Evolutionary conservation across 371 early-diverging fungal species (phyloP).

Genomic region (Mortierella sp.): DNA sequence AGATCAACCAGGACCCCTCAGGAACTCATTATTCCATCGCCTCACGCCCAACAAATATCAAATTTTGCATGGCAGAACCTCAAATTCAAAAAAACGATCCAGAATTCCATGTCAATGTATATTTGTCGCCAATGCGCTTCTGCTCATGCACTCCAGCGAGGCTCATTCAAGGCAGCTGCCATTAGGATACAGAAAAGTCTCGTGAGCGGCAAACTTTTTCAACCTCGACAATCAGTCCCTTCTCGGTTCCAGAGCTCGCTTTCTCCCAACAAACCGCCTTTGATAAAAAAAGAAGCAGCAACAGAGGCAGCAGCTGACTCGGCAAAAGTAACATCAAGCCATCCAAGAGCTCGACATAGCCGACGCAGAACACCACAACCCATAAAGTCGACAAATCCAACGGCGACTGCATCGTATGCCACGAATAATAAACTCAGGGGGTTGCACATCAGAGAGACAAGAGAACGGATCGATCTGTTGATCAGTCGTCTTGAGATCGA

Average conservation of each 20-base stretch:
- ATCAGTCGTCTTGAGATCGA: constrained; percentile 23
- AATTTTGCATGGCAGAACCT: neutral
- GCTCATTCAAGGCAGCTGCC: neutral
- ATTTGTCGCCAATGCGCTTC: constrained; percentile 40
- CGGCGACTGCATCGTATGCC: neutral
- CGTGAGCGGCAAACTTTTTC: neutral
- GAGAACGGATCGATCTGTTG: constrained; percentile 19
- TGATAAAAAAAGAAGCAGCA: neutral
- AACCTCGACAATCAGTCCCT: neutral
- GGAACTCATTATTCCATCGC: neutral
- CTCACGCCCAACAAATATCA: neutral
- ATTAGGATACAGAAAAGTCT: neutral
- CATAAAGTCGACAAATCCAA: neutral
- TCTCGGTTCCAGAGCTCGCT: constrained; percentile 1
- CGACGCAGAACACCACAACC: neutral
- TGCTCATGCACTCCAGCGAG: constrained; percentile 14
- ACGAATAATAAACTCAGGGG: neutral
- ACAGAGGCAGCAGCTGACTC: neutral
- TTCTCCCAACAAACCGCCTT: neutral
- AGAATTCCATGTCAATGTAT: constrained; percentile 26
- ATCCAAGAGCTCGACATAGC: neutral
- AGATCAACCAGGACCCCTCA: neutral
- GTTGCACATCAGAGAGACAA: neutral
- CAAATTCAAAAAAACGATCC: neutral
- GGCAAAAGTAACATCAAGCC: neutral